A percentile compares a stretch with the other conserved stretches of the same genome.
Evolutionary conservation across 2,329 filamentous ascomycete species (phyloP).

Genomic region (Calycina herbarum): DNA sequence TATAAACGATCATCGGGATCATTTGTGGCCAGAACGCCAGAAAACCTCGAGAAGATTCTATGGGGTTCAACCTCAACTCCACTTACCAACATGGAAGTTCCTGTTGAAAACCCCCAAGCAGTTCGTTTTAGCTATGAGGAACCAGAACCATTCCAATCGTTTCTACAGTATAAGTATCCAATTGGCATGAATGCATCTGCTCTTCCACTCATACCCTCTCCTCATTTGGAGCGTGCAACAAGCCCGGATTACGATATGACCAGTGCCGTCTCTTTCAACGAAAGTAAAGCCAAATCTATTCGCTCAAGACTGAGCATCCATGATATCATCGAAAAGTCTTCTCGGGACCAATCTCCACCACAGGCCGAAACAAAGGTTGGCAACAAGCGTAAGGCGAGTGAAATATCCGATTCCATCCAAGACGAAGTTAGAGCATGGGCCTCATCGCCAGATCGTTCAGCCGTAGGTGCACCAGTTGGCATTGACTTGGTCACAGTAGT

Average conservation of each 20-base stretch:
- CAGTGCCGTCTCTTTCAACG: conserved; percentile 31
- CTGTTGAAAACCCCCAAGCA: neutral
- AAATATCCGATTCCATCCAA: conserved; percentile 34
- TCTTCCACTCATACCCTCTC: neutral
- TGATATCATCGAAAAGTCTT: conserved; percentile 33
- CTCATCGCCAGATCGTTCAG: conserved; percentile 9
- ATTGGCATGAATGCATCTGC: neutral
- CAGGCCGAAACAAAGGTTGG: conserved; percentile 9
- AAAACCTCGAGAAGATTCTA: no score
- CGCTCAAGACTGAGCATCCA: conserved; percentile 34
- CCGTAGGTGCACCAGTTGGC: neutral
- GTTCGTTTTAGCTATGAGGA: neutral
- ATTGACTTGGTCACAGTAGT: neutral
- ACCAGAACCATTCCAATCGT: neutral
- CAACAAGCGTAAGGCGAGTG: conserved; percentile 35
- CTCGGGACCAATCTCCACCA: conserved; percentile 10
- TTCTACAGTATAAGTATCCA: neutral
- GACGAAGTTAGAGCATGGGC: conserved; percentile 32
- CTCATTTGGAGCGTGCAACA: conserved; percentile 1
- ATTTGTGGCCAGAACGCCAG: no score
- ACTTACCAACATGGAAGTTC: neutral
- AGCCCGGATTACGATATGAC: conserved; percentile 35
- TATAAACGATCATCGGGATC: neutral
- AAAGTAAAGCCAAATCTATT: conserved; percentile 27
- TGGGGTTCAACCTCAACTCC: neutral